Conservation (phyloP, 768 basidiomycete species). For the Mycena haematopus region DNA sequence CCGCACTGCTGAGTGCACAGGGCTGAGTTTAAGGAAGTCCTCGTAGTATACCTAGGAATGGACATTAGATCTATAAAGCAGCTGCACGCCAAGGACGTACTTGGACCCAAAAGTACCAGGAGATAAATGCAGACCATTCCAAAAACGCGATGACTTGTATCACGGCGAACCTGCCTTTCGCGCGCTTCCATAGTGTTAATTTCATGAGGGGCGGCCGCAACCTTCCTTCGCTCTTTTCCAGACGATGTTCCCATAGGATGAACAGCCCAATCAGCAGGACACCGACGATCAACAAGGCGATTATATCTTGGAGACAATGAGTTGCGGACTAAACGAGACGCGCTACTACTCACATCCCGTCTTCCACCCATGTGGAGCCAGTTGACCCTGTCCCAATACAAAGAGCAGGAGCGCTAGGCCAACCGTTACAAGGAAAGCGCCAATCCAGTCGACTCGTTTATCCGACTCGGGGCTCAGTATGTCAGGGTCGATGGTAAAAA, state of each 20-base stretch:
- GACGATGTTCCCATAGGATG: conserved; percentile 64
- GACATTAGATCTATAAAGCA: too few species aligned
- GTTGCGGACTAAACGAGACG: not conserved
- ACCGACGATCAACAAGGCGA: conserved; percentile 66
- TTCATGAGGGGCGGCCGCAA: conserved; percentile 70
- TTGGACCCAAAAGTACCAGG: conserved; percentile 52
- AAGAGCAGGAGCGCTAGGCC: conserved; percentile 75
- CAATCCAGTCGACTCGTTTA: conserved; percentile 73
- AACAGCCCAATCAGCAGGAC: conserved; percentile 60
- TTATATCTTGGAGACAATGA: conserved; percentile 56
- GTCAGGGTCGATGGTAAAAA: conserved; percentile 59
- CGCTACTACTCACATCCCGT: conserved; percentile 40
- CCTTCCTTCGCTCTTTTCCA: conserved; percentile 37
- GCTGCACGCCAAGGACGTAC: conserved; percentile 9
- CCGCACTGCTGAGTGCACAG: conserved; percentile 68
- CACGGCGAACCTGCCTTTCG: conserved; percentile 64
- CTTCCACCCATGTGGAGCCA: conserved; percentile 63
- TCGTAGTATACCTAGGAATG: conserved; percentile 70
- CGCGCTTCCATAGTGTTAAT: conserved; percentile 66
- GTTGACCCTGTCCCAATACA: conserved; percentile 67
- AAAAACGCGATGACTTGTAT: conserved; percentile 67
- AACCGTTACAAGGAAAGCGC: conserved; percentile 64
- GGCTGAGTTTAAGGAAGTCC: conserved; percentile 58
- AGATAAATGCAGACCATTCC: conserved; percentile 62
- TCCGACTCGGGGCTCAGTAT: conserved; percentile 35